Percentiles rank a stretch among this genome's conserved stretches.
phyloP scores from a whole-genome alignment of 345 rosid genomes.

The Eucalyptus lansdowneana region DNA sequence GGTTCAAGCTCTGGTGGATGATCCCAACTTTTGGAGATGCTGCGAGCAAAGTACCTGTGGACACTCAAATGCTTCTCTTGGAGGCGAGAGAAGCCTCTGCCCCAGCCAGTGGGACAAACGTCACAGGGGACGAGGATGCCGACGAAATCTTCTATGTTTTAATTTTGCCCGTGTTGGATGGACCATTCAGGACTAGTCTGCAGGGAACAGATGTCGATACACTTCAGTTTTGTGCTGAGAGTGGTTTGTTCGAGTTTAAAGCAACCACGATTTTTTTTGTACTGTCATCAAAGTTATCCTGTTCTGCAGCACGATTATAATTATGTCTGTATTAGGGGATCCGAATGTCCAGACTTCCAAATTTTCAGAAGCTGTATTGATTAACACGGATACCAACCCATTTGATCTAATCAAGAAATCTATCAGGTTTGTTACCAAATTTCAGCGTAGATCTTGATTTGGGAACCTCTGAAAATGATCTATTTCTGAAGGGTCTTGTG shows the following conservation, averaged over 20 bases:
- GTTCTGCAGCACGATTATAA: neutral
- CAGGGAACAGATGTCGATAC: constrained; percentile 42
- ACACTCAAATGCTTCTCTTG: constrained; percentile 49
- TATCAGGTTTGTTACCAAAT: constrained; percentile 14
- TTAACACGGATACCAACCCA: constrained; percentile 49
- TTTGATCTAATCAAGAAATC: constrained; percentile 43
- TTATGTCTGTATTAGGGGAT: constrained; percentile 26
- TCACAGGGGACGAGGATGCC: neutral
- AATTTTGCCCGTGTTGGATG: constrained; percentile 45
- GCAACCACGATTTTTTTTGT: neutral
- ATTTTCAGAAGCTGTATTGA: constrained; percentile 28
- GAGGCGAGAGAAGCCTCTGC: constrained; percentile 30
- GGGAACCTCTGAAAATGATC: neutral
- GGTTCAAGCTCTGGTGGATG: constrained; percentile 68
- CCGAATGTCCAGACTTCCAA: constrained; percentile 18
- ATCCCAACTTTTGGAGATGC: constrained; percentile 40
- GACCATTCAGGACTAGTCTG: constrained; percentile 36
- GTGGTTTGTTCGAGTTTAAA: constrained; percentile 7
- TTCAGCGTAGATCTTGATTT: neutral
- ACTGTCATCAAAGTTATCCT: neutral
- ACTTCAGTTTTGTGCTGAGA: constrained; percentile 52
- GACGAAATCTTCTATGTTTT: constrained; percentile 13
- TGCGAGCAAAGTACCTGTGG: constrained; percentile 35
- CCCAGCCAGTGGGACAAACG: neutral
- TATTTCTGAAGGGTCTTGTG: neutral